phyloP scores from a whole-genome alignment of 2,329 filamentous ascomycete species.

The Calonectria naviculata region DNA sequence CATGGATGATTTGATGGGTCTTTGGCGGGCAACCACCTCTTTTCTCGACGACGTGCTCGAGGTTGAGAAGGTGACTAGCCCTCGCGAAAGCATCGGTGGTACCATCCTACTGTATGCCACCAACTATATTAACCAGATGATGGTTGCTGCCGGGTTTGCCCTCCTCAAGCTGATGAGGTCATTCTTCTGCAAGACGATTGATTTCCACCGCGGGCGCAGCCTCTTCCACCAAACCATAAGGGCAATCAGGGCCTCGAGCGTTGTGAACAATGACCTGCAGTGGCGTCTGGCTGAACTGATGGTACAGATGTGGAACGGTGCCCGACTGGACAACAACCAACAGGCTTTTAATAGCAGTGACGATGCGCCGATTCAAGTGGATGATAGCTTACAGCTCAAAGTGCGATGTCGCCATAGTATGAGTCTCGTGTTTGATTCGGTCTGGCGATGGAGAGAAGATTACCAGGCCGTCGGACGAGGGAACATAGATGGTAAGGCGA shows the following conservation, averaged over 20 bases:
- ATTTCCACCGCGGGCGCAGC: conserved; percentile 73
- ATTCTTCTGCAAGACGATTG: conserved; percentile 78
- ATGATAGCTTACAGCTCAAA: conserved; percentile 81
- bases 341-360: conserved; percentile 62
- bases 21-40: conserved; percentile 77
- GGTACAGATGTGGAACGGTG: conserved; percentile 86
- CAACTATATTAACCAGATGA: conserved; percentile 87
- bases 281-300: conserved; percentile 86
- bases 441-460: conserved; percentile 88
- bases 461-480: conserved; percentile 78
- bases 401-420: conserved; percentile 88
- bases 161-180: conserved; percentile 83
- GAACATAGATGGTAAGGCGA: conserved; percentile 73
- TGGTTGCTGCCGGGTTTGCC: conserved; percentile 83
- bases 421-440: conserved; percentile 86
- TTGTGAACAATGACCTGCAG: conserved; percentile 82
- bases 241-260: conserved; percentile 77
- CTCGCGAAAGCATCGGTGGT: conserved; percentile 57
- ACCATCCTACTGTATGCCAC: conserved; percentile 73
- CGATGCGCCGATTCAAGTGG: conserved; percentile 62
- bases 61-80: conserved; percentile 60
- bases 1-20: conserved; percentile 77
- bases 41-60: conserved; percentile 76
- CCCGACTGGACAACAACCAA: conserved; percentile 62
- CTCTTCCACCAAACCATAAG: conserved; percentile 79